These are phyloP conservation scores for Amanita muscaria DNA, from an alignment of 768 basidiomycete genomes.

Conservation along the genomic window DNA sequence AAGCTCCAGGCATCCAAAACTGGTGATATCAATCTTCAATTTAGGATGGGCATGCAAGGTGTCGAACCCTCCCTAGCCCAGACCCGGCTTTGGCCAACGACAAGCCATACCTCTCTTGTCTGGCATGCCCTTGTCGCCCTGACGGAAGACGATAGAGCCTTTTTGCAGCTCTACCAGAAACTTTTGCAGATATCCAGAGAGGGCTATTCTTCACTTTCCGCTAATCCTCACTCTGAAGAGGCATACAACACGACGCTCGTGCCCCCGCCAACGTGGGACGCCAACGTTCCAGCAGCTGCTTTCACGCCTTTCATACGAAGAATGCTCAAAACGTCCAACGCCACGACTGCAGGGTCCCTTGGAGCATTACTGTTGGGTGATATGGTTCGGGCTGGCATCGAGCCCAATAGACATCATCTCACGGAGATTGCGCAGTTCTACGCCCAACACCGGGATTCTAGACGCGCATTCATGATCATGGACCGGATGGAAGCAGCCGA, in stretches of 20 bases:
- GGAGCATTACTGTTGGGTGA: conserved; percentile 39
- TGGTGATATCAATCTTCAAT: background rate
- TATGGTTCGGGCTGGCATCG: conserved; percentile 39
- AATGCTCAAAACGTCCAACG: conserved; percentile 19
- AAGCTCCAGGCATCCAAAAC: conserved; percentile 2
- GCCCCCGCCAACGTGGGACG: conserved; percentile 23
- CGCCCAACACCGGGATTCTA: conserved; percentile 29
- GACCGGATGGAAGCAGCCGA: conserved; percentile 26
- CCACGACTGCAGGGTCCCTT: conserved; percentile 8
- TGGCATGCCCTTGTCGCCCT: conserved; percentile 31
- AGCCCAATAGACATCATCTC: conserved; percentile 38
- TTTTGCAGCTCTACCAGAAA: conserved; percentile 34
- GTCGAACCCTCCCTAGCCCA: conserved; percentile 7
- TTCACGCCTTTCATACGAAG: conserved; percentile 49
- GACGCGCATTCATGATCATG: conserved; percentile 32
- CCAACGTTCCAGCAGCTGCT: conserved; percentile 19
- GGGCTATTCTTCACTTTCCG: background rate
- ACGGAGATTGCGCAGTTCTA: conserved; percentile 41
- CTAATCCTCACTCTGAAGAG: background rate
- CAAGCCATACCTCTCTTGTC: conserved; percentile 25
- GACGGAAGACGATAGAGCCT: conserved; percentile 12
- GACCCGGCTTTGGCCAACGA: conserved; percentile 25
- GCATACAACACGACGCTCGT: conserved; percentile 11
- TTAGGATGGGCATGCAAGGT: conserved; percentile 3
- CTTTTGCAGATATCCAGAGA: conserved; percentile 25